A percentile compares a stretch with the other conserved stretches of the same genome.
phyloP scores from a whole-genome alignment of 2,329 filamentous ascomycete species.

The Cercospora zeina region DNA sequence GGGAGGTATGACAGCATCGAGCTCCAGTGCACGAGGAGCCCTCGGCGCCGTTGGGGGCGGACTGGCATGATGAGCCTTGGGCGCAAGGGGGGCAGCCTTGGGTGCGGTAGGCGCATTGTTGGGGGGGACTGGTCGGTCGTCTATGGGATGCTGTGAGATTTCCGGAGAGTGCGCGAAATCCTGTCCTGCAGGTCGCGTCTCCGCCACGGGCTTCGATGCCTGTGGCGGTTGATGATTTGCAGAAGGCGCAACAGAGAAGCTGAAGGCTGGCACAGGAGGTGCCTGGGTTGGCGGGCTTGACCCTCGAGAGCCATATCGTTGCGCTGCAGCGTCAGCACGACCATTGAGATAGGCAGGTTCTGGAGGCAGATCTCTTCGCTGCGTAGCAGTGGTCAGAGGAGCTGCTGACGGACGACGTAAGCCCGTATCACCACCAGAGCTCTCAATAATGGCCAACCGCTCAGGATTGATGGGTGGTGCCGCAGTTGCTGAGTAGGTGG shows the following conservation, averaged over 20 bases:
- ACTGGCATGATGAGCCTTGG: constrained; percentile 33
- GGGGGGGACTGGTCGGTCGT: constrained; percentile 29
- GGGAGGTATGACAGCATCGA: constrained; percentile 26
- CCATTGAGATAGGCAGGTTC: constrained; percentile 49
- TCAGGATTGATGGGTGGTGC: constrained; percentile 38
- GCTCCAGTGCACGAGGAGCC: constrained; percentile 39
- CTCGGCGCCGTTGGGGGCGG: constrained; percentile 38
- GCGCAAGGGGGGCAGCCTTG: constrained; percentile 46
- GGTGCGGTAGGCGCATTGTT: constrained; percentile 41
- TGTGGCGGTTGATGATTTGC: constrained; percentile 28
- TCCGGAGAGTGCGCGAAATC: constrained; percentile 14
- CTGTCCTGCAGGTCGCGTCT: constrained; percentile 10
- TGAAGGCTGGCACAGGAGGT: constrained; percentile 57
- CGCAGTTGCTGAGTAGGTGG: constrained; percentile 24
- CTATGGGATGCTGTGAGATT: constrained; percentile 14
- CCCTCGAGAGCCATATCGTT: constrained; percentile 50
- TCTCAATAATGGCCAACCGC: constrained; percentile 38
- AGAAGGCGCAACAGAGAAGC: constrained; percentile 38
- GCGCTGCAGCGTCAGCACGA: constrained; percentile 49
- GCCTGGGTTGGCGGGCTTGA: constrained; percentile 56
- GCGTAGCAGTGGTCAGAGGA: constrained; percentile 18
- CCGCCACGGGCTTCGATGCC: constrained; percentile 7
- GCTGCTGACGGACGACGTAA: constrained; percentile 31
- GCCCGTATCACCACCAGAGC: constrained; percentile 35
- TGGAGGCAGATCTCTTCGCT: constrained; percentile 41